Conservation (phyloP, 176 grass and related monocot species). For the Bromus sterilis region DNA sequence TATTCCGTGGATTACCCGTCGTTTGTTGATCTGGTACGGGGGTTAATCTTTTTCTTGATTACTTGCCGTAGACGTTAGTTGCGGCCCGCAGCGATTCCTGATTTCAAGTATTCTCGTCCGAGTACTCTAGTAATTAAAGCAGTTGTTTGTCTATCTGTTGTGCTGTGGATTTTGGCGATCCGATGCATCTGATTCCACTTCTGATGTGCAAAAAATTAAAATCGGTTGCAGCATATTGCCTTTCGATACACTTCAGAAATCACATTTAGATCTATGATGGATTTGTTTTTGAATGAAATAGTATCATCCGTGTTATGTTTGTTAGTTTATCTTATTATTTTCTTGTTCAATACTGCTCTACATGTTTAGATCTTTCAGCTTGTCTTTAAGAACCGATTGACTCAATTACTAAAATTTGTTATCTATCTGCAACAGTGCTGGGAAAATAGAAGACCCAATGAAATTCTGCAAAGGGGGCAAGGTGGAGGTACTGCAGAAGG, state of each 20-base stretch:
- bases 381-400: background rate
- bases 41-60: background rate
- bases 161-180: background rate
- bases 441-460: slow-evolving; percentile 15
- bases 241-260: background rate
- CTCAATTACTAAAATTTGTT: slow-evolving; percentile 6
- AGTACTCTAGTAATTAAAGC: background rate
- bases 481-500: slow-evolving; percentile 57
- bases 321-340: background rate
- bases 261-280: background rate
- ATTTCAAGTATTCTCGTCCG: background rate
- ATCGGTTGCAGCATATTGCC: background rate
- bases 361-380: background rate
- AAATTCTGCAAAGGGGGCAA: slow-evolving; percentile 57
- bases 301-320: background rate
- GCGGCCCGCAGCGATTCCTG: background rate
- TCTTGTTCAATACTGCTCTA: background rate
- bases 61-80: background rate
- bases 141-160: background rate
- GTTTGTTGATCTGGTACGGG: background rate
- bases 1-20: background rate
- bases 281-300: background rate
- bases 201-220: background rate
- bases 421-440: slow-evolving; percentile 5
- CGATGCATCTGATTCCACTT: background rate